Conservation (phyloP, 2,329 filamentous ascomycete genomes). For the Periconia digitata region DNA sequence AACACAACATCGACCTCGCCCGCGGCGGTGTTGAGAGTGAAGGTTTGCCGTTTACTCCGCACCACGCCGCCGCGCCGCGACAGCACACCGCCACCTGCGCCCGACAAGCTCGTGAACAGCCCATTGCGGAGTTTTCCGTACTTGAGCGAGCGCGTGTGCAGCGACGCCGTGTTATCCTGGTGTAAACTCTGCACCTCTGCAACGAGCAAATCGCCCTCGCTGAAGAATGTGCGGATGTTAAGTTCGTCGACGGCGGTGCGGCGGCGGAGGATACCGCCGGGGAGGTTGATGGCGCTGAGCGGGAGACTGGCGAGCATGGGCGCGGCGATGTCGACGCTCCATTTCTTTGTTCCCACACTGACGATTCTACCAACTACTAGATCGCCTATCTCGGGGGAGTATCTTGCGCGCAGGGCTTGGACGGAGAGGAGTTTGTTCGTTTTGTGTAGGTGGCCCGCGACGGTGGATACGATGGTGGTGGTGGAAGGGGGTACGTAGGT, state of each 20-base stretch:
- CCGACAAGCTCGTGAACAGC: conserved; percentile 79
- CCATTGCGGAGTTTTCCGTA: conserved; percentile 97
- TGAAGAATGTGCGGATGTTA: conserved; percentile 96
- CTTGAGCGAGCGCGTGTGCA: conserved; percentile 88
- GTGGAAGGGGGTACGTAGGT: conserved; percentile 70
- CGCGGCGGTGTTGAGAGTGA: conserved; percentile 65
- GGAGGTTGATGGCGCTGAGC: conserved; percentile 88
- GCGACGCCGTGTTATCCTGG: conserved; percentile 78
- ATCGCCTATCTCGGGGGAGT: conserved; percentile 94
- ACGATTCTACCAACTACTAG: conserved; percentile 91
- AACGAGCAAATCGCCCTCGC: conserved; percentile 89
- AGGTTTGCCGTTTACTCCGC: conserved; percentile 80
- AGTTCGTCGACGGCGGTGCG: conserved; percentile 95
- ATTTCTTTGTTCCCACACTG: conserved; percentile 89
- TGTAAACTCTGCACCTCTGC: conserved; percentile 93
- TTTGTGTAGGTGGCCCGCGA: conserved; percentile 85
- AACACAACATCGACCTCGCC: conserved; percentile 81
- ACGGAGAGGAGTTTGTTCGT: conserved; percentile 98
- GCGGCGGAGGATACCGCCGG: conserved; percentile 87
- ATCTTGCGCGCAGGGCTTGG: conserved; percentile 84
- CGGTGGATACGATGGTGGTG: conserved; percentile 79
- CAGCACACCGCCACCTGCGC: conserved; percentile 67
- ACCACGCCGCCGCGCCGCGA: conserved; percentile 70
- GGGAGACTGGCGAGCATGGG: conserved; percentile 83
- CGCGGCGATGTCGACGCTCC: conserved; percentile 92